Conservation (phyloP, 148 eudicot species). For the Cornus kousa region DNA sequence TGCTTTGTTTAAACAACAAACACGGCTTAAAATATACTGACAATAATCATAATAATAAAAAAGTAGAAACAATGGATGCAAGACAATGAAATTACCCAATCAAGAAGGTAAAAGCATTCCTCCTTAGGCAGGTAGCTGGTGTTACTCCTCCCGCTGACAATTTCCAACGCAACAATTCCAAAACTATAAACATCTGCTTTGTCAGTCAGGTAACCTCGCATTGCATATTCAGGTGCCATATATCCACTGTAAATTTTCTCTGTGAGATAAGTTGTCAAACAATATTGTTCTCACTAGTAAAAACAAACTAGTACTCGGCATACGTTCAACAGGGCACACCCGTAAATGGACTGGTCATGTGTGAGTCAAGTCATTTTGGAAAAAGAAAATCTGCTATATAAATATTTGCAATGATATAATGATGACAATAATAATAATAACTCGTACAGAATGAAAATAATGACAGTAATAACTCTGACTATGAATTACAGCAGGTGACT, state of each 20-base stretch:
- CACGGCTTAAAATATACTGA: neutral
- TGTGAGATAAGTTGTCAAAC: neutral
- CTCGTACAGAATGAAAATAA: neutral
- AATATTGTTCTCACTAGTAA: neutral
- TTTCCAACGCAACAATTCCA: slow-evolving; percentile 30
- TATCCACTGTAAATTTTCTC: slow-evolving; percentile 23
- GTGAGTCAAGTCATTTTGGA: neutral
- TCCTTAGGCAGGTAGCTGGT: slow-evolving; percentile 22
- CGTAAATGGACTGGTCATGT: neutral
- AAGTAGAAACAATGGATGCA: neutral
- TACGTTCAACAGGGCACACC: neutral
- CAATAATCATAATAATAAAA: neutral
- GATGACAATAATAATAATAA: neutral
- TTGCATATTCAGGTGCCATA: slow-evolving; percentile 43
- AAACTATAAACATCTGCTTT: slow-evolving; percentile 37
- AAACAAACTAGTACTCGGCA: neutral
- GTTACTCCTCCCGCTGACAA: slow-evolving; percentile 31
- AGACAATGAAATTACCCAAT: slow-evolving; percentile 22
- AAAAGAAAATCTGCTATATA: neutral
- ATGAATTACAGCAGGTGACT: slow-evolving; percentile 3
- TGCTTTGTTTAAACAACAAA: neutral
- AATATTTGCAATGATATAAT: neutral
- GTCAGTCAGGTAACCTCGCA: slow-evolving; percentile 28
- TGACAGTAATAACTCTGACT: neutral
- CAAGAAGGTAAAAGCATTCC: slow-evolving; percentile 28